These are phyloP conservation scores for Stylonectria norvegica DNA, from an alignment of 2,329 filamentous ascomycete genomes.

Conservation along the genomic window DNA sequence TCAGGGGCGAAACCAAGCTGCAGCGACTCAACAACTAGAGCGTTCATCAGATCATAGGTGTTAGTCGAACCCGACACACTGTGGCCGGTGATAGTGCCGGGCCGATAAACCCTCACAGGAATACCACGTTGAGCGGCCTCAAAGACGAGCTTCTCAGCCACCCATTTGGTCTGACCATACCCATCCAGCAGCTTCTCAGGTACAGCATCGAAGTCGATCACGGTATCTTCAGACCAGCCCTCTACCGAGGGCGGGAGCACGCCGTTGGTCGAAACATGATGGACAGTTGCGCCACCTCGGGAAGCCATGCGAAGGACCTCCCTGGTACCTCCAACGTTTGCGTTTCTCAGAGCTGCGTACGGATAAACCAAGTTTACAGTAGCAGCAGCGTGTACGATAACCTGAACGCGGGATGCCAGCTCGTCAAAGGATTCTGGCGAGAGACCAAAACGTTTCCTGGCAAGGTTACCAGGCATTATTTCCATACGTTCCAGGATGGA, in stretches of 20 bases:
- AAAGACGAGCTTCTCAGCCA: conserved; percentile 69
- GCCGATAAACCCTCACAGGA: conserved; percentile 67
- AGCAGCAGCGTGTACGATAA: conserved; percentile 74
- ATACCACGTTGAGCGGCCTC: conserved; percentile 67
- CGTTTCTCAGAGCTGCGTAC: conserved; percentile 69
- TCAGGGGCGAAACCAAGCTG: conserved; percentile 67
- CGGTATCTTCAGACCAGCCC: conserved; percentile 68
- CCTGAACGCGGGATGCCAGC: conserved; percentile 62
- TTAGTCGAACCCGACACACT: conserved; percentile 72
- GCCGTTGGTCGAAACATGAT: conserved; percentile 78
- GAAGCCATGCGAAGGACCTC: conserved; percentile 71
- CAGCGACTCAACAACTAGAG: conserved; percentile 72
- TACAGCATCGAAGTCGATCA: conserved; percentile 65
- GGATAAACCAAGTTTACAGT: conserved; percentile 80
- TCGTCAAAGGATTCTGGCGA: conserved; percentile 62
- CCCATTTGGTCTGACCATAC: conserved; percentile 80
- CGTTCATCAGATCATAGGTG: conserved; percentile 73
- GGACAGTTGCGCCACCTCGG: conserved; percentile 65
- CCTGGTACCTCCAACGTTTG: conserved; percentile 75
- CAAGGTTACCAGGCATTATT: conserved; percentile 70
- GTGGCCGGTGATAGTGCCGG: conserved; percentile 76
- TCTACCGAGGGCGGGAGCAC: conserved; percentile 67
- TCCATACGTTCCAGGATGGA: conserved; percentile 75
- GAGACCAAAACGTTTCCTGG: conserved; percentile 65
- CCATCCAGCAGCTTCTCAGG: conserved; percentile 67